Base-by-base conservation (phyloP, 495 filamentous ascomycete species). In the Hamigera avellanea region DNA sequence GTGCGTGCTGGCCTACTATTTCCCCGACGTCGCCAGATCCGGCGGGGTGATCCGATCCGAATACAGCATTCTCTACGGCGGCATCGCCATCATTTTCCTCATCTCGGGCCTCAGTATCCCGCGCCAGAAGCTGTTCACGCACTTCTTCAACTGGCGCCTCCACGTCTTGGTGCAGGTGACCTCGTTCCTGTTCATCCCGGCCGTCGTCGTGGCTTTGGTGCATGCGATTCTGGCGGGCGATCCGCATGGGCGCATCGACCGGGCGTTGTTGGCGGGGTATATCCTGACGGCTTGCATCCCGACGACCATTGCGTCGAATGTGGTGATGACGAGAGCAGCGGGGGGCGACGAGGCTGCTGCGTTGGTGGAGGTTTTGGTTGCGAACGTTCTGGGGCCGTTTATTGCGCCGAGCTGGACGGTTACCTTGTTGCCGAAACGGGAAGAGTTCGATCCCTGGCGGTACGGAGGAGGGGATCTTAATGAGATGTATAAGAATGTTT, bases 281-380 rank as follows among this genome's bases (percentile, higher is more conserved):
- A 59, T 73, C 10, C 59, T 71, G 17, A 62, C 67, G 9, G 57
- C 66, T n/a, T 73, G 69, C 45, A 71, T 72, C n/a, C 70, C 68
- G 8, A 75, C 70, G 6, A 75, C 69, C 5, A 68, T 75, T 36
- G 70, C 70, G 5, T 73, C 69, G 39, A 75, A 75, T 50, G 68
- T 75, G 23, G 68, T 75, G 3, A 75, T 73, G 69, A 73, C 69
- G 21, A 54, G 66, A 16, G 57, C 66, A 12, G 64, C 69, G 4
- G 68, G 70, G 3, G 69, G 70, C 4, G 70, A 73, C 39, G 70
- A 75, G 46, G 68, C 69, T 9, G 69, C 69, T 2, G 68, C 70
- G 16, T 48, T 72, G 16, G 68, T 71, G 14, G 68, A 72, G 45
- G 70, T 75, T 1, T 45, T 75, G 32, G 49, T 75, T 31, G 70